Conservation (phyloP, 2,329 filamentous ascomycete species). For the Alternaria rosae region DNA sequence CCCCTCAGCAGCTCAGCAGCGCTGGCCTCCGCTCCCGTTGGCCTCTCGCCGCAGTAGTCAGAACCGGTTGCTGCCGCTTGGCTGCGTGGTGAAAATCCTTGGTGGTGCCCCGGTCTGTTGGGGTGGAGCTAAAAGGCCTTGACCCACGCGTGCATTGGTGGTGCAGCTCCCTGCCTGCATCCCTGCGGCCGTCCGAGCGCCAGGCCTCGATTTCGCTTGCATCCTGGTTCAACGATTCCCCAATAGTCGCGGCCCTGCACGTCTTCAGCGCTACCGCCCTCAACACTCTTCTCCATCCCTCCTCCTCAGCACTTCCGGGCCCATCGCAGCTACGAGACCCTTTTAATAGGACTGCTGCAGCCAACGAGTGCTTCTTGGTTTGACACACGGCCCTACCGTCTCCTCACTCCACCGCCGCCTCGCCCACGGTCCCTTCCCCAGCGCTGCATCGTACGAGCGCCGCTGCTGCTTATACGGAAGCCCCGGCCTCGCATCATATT, state of each 20-base stretch:
- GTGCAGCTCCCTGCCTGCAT: conserved; percentile 23
- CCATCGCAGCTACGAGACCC: conserved; percentile 44
- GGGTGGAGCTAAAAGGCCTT: conserved; percentile 31
- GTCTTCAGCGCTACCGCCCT: conserved; percentile 42
- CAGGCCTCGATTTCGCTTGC: conserved; percentile 38
- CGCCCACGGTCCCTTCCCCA: conserved; percentile 30
- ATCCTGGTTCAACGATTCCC: conserved; percentile 37
- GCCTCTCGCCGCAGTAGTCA: conserved; percentile 9
- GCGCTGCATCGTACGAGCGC: conserved; percentile 21
- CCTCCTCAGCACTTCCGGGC: conserved; percentile 40
- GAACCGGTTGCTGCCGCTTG: conserved; percentile 42
- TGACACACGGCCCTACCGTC: conserved; percentile 19
- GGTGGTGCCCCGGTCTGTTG: conserved; percentile 43
- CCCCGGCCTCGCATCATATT: conserved; percentile 31
- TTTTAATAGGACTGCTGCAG: conserved; percentile 38
- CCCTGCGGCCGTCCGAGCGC: conserved; percentile 25
- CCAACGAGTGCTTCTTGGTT: conserved; percentile 19
- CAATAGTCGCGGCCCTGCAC: conserved; percentile 45
- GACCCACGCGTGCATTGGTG: conserved; percentile 40
- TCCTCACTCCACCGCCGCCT: conserved; percentile 25
- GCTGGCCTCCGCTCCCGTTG: conserved; percentile 20
- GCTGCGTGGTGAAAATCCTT: conserved; percentile 38
- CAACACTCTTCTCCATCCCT: conserved; percentile 40
- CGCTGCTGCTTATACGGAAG: conserved; percentile 32
- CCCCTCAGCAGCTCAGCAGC: conserved; percentile 12